A percentile compares a stretch with the other conserved stretches of the same genome.
Conservation (phyloP, 2,329 filamentous ascomycete species). For the Pseudogymnoascus sp. region DNA sequence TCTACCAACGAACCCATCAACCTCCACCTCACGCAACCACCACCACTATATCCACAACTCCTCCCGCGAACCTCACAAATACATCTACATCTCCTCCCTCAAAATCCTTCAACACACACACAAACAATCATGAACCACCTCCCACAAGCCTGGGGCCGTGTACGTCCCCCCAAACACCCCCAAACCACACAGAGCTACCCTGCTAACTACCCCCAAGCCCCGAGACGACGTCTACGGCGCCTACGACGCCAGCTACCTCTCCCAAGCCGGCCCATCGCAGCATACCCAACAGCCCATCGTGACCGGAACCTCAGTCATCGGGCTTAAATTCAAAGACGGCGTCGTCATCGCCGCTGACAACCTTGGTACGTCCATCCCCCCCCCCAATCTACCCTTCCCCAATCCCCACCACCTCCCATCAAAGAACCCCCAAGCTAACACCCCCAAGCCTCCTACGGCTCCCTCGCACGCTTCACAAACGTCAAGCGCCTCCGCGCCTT, state of each 20-base stretch:
- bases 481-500: slow-evolving; percentile 92
- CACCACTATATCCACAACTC: background rate
- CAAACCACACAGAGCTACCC: slow-evolving; percentile 13
- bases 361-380: slow-evolving; percentile 54
- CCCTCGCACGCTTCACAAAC: slow-evolving; percentile 90
- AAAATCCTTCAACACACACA: slow-evolving; percentile 10
- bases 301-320: slow-evolving; percentile 91
- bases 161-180: slow-evolving; percentile 35
- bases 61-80: background rate
- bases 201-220: slow-evolving; percentile 54
- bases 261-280: slow-evolving; percentile 61
- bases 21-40: background rate
- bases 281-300: slow-evolving; percentile 91
- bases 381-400: background rate
- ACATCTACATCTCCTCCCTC: slow-evolving; percentile 10
- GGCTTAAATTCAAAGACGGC: slow-evolving; percentile 91
- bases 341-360: slow-evolving; percentile 97
- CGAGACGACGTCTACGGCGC: slow-evolving; percentile 94
- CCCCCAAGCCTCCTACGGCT: slow-evolving; percentile 81
- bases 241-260: slow-evolving; percentile 81
- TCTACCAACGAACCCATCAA: background rate
- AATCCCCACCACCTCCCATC: slow-evolving; percentile 10
- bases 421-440: slow-evolving; percentile 13
- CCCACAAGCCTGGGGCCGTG: slow-evolving; percentile 65
- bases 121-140: slow-evolving; percentile 55